Conservation (phyloP, 768 basidiomycete genomes). For the Pilatotrama ljubarskyi region DNA sequence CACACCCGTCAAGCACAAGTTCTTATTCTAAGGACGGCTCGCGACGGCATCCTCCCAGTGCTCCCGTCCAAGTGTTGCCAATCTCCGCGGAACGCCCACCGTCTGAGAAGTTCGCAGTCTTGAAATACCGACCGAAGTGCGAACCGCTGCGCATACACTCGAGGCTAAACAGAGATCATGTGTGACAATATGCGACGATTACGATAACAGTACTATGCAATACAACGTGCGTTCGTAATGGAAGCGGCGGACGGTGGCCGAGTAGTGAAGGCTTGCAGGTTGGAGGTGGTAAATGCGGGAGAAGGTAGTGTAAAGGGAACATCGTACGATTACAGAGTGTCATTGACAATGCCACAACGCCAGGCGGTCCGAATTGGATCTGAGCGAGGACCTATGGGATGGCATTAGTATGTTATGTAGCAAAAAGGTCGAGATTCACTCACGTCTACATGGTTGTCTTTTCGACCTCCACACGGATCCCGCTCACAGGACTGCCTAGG, state of each 20-base stretch:
- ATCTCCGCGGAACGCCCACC: too few species aligned
- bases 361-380: slow-evolving; percentile 2
- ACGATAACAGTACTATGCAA: slow-evolving; percentile 17
- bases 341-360: background rate
- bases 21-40: too few species aligned
- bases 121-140: background rate
- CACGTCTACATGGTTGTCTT: slow-evolving; percentile 32
- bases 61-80: too few species aligned
- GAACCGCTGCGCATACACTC: background rate
- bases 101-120: too few species aligned
- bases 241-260: background rate
- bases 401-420: background rate
- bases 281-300: background rate
- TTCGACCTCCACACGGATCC: slow-evolving; percentile 35
- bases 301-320: slow-evolving; percentile 7
- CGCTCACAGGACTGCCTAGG: slow-evolving; percentile 24
- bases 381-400: background rate
- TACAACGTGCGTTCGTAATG: slow-evolving; percentile 12
- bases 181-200: slow-evolving; percentile 11
- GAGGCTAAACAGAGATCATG: background rate
- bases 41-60: too few species aligned
- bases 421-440: background rate
- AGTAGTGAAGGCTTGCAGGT: background rate
- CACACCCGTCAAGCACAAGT: too few species aligned
- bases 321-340: slow-evolving; percentile 15